phyloP scores from a whole-genome alignment of 2,329 filamentous ascomycete genomes.

The Pseudophaeomoniella oleicola region DNA sequence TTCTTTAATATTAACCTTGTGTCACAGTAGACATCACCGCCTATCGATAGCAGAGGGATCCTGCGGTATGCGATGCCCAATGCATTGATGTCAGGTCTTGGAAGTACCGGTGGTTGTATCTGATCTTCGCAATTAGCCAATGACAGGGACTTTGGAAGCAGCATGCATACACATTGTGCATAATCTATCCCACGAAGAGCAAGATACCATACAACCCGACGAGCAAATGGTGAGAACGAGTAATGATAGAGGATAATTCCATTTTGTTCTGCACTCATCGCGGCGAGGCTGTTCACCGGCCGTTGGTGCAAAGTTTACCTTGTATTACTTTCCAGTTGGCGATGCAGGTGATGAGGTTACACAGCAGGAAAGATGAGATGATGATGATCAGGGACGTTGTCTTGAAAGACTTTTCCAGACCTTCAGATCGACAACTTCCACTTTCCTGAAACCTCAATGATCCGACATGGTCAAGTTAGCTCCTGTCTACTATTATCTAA shows the following conservation, averaged over 20 bases:
- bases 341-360: not conserved
- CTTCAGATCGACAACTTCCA: not conserved
- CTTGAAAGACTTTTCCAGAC: not conserved
- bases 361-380: not conserved
- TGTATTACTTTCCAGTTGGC: too few relatives aligned
- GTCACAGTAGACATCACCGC: conserved; percentile 54
- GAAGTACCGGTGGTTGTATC: conserved; percentile 52
- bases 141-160: not conserved
- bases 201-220: conserved; percentile 52
- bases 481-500: too few relatives aligned
- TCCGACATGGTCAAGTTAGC: not conserved
- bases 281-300: not conserved
- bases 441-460: not conserved
- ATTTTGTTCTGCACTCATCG: not conserved
- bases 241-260: conserved; percentile 55
- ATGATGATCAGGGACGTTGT: not conserved
- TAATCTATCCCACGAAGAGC: conserved; percentile 50
- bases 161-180: conserved; percentile 46
- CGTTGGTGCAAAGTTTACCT: too few relatives aligned
- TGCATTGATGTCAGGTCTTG: conserved; percentile 47
- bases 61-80: conserved; percentile 54
- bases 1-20: conserved; percentile 52
- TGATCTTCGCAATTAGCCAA: conserved; percentile 15
- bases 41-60: conserved; percentile 54
- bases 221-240: conserved; percentile 48